A percentile compares a stretch with the other conserved stretches of the same genome.
phyloP scores from a whole-genome alignment of 352 stramenopile genomes.

The Phytophthora hybrid region DNA sequence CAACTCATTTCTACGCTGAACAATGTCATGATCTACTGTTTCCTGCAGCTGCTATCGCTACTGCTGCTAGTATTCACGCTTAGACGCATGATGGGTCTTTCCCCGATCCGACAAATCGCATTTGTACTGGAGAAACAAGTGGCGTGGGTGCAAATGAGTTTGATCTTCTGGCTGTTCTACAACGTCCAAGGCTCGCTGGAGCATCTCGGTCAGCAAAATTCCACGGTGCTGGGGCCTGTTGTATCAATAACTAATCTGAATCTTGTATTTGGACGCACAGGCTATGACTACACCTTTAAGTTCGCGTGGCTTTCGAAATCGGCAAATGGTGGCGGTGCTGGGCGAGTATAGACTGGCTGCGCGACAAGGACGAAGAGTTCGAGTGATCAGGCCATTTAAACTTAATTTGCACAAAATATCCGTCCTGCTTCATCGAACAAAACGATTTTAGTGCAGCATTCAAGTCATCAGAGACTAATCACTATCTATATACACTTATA shows the following conservation, averaged over 20 bases:
- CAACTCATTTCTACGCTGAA: constrained; percentile 7
- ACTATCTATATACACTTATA: too few relatives aligned
- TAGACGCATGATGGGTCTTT: constrained; percentile 7
- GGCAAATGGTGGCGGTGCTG: neutral
- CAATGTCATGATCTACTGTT: constrained; percentile 22
- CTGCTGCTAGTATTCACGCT: neutral
- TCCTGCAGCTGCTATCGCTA: constrained; percentile 17
- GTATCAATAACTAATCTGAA: neutral
- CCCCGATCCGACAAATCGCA: constrained; percentile 34
- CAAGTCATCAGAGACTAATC: too few relatives aligned
- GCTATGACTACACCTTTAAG: constrained; percentile 24
- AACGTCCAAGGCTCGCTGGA: constrained; percentile 19
- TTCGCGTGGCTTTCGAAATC: constrained; percentile 11
- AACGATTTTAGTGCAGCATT: too few relatives aligned
- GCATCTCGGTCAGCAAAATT: constrained; percentile 6
- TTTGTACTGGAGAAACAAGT: constrained; percentile 46
- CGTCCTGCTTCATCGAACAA: too few relatives aligned
- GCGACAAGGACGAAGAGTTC: too few relatives aligned
- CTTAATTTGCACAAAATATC: too few relatives aligned
- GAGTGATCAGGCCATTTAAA: too few relatives aligned
- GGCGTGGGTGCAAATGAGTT: constrained; percentile 30
- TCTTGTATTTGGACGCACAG: neutral
- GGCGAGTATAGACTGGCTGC: too few relatives aligned
- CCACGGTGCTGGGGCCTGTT: neutral
- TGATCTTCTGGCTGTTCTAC: constrained; percentile 48